phyloP scores from a whole-genome alignment of 345 rosid species.

The Camelina sativa region DNA sequence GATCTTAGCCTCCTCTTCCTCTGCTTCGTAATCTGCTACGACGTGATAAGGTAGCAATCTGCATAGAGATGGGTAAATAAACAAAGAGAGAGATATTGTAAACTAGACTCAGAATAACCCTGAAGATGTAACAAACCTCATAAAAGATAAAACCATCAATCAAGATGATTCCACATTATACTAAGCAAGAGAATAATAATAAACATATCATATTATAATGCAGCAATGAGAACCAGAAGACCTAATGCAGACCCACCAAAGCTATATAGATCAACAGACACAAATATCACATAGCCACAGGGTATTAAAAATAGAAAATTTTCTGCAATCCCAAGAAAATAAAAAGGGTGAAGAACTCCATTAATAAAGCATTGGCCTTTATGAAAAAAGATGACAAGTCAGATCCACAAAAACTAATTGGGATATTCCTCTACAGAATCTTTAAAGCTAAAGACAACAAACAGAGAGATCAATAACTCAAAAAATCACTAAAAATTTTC shows the following conservation, averaged over 20 bases:
- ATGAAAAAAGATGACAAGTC: not conserved
- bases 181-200: not conserved
- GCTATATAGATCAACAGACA: not conserved
- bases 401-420: conserved; percentile 2
- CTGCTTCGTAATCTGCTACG: conserved; percentile 95
- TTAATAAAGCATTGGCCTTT: conserved; percentile 26
- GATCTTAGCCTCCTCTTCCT: conserved; percentile 90
- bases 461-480: not conserved
- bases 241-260: not conserved
- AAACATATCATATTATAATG: not conserved
- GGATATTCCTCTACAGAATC: not conserved
- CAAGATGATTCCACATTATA: conserved; percentile 3
- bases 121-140: not conserved
- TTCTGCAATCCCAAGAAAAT: not conserved
- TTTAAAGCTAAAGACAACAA: not conserved
- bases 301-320: not conserved
- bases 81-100: not conserved
- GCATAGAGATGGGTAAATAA: conserved; percentile 34
- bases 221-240: not conserved
- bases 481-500: not conserved
- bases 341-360: not conserved
- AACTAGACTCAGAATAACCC: no score
- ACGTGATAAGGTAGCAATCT: conserved; percentile 93
- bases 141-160: not conserved
- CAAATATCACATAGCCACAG: conserved; percentile 18